A percentile compares a stretch with the other conserved stretches of the same genome.
Evolutionary conservation across 2,329 filamentous ascomycete genomes (phyloP).

Genomic region (Cladosporium sp.): DNA sequence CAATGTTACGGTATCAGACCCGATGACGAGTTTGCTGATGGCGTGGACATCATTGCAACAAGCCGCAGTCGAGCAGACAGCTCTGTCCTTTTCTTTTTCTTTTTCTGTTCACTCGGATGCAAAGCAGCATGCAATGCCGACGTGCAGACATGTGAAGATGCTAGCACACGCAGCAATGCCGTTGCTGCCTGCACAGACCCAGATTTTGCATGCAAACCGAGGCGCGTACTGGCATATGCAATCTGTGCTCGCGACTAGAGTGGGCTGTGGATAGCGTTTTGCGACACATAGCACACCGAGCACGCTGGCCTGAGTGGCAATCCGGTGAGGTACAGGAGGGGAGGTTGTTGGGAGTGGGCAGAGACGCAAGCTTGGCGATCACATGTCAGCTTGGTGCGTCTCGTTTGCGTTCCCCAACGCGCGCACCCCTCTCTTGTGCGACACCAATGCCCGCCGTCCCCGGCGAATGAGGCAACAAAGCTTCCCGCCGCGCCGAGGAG

Average conservation of each 20-base stretch:
- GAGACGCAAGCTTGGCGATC: slow-evolving; percentile 1
- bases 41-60: neutral
- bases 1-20: too few relatives aligned
- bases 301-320: neutral
- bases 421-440: neutral
- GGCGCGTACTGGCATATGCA: neutral
- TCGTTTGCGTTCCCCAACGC: slow-evolving; percentile 11
- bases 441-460: neutral
- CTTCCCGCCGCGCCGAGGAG: neutral
- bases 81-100: neutral
- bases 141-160: neutral
- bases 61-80: neutral
- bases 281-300: neutral
- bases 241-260: neutral
- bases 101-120: neutral
- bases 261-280: neutral
- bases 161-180: neutral
- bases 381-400: slow-evolving; percentile 7
- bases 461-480: neutral
- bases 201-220: neutral
- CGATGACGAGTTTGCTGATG: neutral
- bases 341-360: neutral
- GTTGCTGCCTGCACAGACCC: neutral
- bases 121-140: neutral
- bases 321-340: neutral